Evolutionary conservation across 495 filamentous ascomycete species (phyloP).

Genomic region (Cercophora scortea): DNA sequence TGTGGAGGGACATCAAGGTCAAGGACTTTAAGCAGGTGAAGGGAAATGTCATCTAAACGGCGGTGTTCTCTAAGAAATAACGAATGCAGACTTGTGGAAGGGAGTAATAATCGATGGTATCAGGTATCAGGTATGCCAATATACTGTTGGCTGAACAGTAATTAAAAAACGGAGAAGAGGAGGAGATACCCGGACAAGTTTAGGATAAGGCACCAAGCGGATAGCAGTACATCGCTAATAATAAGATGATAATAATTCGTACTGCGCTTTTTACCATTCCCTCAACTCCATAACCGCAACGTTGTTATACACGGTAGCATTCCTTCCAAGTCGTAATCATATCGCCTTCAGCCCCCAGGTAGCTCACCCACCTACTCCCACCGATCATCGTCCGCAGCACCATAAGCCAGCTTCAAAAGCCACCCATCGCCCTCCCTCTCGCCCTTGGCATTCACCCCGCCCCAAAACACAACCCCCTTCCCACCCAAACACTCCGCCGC

Average conservation of each 20-base stretch:
- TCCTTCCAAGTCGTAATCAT: neutral
- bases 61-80: no score
- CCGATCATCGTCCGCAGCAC: constrained; percentile 18
- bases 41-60: constrained; percentile 14
- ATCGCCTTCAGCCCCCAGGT: neutral
- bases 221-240: neutral
- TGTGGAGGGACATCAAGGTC: constrained; percentile 52
- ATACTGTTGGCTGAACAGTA: no score
- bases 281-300: no score
- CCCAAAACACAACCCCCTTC: constrained; percentile 42
- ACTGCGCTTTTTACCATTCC: neutral
- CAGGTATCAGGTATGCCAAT: no score
- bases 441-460: constrained; percentile 40
- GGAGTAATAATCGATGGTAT: no score
- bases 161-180: no score
- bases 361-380: constrained; percentile 9
- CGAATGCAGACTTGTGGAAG: no score
- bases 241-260: neutral
- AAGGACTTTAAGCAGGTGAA: constrained; percentile 41
- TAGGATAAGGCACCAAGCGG: no score
- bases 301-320: neutral
- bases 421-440: constrained; percentile 45
- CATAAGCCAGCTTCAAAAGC: constrained; percentile 29
- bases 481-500: constrained; percentile 30
- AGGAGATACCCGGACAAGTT: neutral